Evolutionary conservation across 805 yeast genomes (phyloP), one percentile per base, ranked within the genome.

Genomic region (Yamadazyma nakazawae): DNA sequence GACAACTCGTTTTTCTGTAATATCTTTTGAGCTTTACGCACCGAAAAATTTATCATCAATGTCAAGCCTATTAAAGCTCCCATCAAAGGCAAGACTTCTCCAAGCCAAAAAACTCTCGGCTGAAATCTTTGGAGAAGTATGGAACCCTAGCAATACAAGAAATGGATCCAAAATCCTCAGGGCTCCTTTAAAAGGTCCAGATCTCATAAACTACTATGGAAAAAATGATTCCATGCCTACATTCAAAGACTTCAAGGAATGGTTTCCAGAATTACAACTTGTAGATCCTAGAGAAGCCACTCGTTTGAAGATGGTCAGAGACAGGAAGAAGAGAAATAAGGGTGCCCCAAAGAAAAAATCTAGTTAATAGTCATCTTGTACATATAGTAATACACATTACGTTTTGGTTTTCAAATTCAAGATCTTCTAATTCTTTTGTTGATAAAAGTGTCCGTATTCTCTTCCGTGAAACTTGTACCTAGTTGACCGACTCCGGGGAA

Each of bases 321-420:
- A 68, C 47, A 76, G 88, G 66, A 86, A 82, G 74, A 83, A 85
- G 78, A 85, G 94, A 80, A 91, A 88, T 67, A 87, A 87, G 67
- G 91, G 92, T 65, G 89, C 94, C 11, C 95, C 94, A 57, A 80
- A 83, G 74, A 87, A 87, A 75, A 80, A 77, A 35, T 38, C 52
- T 34, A 40, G 45, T 36, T 48, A 37, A 42, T 14, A 31, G 2
- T 8, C 10, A n/a, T 12, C 37, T 19, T 36, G 34, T 42, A 36
- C 24, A 25, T 42, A 35, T 40, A 42, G 30, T 43, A 31, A 39
- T 43, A 37, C 12, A 43, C 30, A 43, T 35, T 19, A 13, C 25
- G 5, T 12, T n/a, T n/a, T 24, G 21, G 12, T 14, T 24, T 25
- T n/a, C n/a, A 21, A 19, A 10, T 12, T 35, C 26, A 35, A 35